Base-by-base conservation (phyloP, 768 basidiomycete genomes). In the Leccinum boreale region DNA sequence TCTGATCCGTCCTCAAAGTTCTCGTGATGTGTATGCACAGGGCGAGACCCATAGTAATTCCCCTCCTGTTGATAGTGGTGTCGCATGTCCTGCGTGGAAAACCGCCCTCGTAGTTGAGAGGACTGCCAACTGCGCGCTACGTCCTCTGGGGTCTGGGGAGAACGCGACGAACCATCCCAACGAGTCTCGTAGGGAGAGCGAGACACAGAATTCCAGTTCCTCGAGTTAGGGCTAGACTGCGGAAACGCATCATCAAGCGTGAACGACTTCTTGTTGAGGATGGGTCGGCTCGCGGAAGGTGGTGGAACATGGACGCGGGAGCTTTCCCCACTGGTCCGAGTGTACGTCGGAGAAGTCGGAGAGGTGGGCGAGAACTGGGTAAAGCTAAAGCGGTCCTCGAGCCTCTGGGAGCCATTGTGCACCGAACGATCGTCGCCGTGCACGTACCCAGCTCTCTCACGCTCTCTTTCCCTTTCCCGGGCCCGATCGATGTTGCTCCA, bases 51-150 rank as follows among this genome's bases (percentile, higher is more conserved):
- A 24, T 59, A 8, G 33, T 60, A 59, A 21, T 15, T 45, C n/a
- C 48, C 61, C 2, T 65, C 71, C 31, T 66, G 63, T n/a, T 67
- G 68, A 31, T 62, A 54, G 42, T 63, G 44, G 46, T 65, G 57
- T 0, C 67, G 66, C 63, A 73, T 73, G 59, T 73, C 73, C 21
- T 73, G 71, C 0, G 71, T 62, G 8, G 71, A 73, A 17, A 63
- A 61, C n/a, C 67, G 64, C 10, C 54, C 63, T 12, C 64, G 61
- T 24, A 73, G 62, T 9, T 64, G 60, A 7, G 70, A 57, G 15
- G 71, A 59, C 35, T 74, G 71, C 71, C 72, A 72, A 44, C 70
- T 72, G 1, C 67, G 70, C 8, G 55, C 57, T 33, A 53, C 52
- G 1, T 72, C 73, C 19, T 73, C 71, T 8, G 72, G 61, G 2